Percentiles rank a stretch among this genome's conserved stretches.
Conservation (phyloP, 495 filamentous ascomycete genomes). For the Thozetella sp. region DNA sequence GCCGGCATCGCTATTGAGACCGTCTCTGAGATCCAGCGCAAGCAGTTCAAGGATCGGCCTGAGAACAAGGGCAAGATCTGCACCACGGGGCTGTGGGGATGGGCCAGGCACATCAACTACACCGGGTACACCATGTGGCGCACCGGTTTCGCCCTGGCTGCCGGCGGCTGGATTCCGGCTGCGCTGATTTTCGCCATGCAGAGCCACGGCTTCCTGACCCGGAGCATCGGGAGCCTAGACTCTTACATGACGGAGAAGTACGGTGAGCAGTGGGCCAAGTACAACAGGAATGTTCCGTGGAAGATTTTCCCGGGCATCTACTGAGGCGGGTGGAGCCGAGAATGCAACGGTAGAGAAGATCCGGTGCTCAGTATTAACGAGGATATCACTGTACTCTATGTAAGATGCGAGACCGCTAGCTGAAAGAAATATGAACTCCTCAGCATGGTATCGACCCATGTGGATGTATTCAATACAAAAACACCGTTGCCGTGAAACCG, state of each 20-base stretch:
- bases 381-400: background rate
- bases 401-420: too few relatives aligned
- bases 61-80: conserved; percentile 57
- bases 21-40: conserved; percentile 52
- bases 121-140: conserved; percentile 59
- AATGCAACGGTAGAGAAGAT: background rate
- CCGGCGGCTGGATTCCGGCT: conserved; percentile 46
- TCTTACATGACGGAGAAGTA: conserved; percentile 50
- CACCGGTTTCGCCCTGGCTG: conserved; percentile 48
- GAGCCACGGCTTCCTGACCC: conserved; percentile 42
- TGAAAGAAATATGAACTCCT: too few relatives aligned
- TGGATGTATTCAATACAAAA: too few relatives aligned
- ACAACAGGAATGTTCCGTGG: conserved; percentile 44
- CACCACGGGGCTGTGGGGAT: conserved; percentile 49
- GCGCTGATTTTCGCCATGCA: conserved; percentile 35
- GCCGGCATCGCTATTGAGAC: conserved; percentile 50
- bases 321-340: conserved; percentile 7
- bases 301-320: conserved; percentile 45
- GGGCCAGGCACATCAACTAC: conserved; percentile 64
- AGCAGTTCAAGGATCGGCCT: conserved; percentile 50
- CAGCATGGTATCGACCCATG: too few relatives aligned
- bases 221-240: conserved; percentile 49
- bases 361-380: too few relatives aligned
- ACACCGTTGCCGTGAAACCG: too few relatives aligned
- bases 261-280: conserved; percentile 40